Percentiles rank a stretch among this genome's conserved stretches.
phyloP scores from a whole-genome alignment of 23 red algal species.

The Gracilaria gracilis region DNA sequence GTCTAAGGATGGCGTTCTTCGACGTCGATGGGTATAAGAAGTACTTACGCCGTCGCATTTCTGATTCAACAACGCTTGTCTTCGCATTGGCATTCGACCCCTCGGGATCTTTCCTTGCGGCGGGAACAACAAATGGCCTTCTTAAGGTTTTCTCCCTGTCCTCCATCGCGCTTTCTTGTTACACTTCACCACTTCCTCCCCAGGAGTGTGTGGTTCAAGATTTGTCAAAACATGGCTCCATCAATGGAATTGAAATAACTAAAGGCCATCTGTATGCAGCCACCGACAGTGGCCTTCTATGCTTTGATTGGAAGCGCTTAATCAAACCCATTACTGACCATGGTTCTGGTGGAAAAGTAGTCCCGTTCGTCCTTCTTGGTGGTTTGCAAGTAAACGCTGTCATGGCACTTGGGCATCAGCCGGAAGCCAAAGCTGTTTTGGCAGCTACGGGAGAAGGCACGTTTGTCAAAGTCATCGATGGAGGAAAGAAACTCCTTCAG shows the following conservation, averaged over 20 bases:
- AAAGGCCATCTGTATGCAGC: neutral
- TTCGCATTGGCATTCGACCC: slow-evolving; percentile 41
- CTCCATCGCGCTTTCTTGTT: slow-evolving; percentile 28
- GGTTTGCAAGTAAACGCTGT: slow-evolving; percentile 22
- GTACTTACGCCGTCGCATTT: slow-evolving; percentile 18
- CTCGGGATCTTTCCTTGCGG: slow-evolving; percentile 19
- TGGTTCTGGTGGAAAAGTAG: neutral
- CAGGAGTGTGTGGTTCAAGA: slow-evolving; percentile 5
- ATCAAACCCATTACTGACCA: neutral
- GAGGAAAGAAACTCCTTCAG: slow-evolving; percentile 28
- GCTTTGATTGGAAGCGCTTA: slow-evolving; percentile 20
- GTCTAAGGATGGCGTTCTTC: slow-evolving; percentile 12
- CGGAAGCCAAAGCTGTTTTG: neutral
- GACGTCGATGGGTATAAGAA: slow-evolving; percentile 6
- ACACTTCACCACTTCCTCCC: neutral
- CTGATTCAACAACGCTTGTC: slow-evolving; percentile 37
- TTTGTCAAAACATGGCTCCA: slow-evolving; percentile 31
- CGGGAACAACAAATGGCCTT: slow-evolving; percentile 40
- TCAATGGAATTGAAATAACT: slow-evolving; percentile 28
- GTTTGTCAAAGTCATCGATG: slow-evolving; percentile 14
- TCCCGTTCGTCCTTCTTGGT: neutral
- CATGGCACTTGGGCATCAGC: neutral
- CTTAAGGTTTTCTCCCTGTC: slow-evolving; percentile 26
- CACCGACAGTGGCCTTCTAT: slow-evolving; percentile 26
- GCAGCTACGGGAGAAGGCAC: slow-evolving; percentile 16